Conservation (phyloP, 805 yeast genomes). For the Lachancea sp. region DNA sequence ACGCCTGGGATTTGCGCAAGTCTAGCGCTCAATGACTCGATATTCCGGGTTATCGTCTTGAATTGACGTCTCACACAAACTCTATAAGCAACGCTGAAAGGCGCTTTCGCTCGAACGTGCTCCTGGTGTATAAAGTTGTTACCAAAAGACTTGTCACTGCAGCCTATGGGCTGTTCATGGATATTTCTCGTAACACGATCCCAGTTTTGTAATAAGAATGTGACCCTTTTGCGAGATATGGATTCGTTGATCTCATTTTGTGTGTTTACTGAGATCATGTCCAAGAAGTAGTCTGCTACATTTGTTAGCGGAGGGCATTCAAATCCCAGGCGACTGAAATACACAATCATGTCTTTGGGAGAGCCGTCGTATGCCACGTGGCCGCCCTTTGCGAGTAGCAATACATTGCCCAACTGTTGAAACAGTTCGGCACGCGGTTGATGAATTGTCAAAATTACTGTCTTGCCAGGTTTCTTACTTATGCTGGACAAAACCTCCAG, state of each 20-base stretch:
- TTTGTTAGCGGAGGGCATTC: slow-evolving; percentile 56
- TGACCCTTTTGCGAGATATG: slow-evolving; percentile 38
- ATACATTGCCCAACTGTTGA: slow-evolving; percentile 58
- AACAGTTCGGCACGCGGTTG: slow-evolving; percentile 73
- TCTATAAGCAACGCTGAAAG: slow-evolving; percentile 29
- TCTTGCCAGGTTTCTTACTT: slow-evolving; percentile 49
- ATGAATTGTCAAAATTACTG: slow-evolving; percentile 72
- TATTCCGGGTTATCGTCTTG: slow-evolving; percentile 39
- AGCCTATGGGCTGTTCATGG: background rate
- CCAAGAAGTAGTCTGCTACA: slow-evolving; percentile 70
- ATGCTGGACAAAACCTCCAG: slow-evolving; percentile 52
- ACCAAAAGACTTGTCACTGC: slow-evolving; percentile 16
- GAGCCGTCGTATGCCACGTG: slow-evolving; percentile 61
- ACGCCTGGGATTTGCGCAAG: slow-evolving; percentile 57
- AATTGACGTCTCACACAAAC: slow-evolving; percentile 35
- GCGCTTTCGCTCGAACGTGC: slow-evolving; percentile 21
- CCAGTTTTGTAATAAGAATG: slow-evolving; percentile 38
- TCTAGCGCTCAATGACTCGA: slow-evolving; percentile 59
- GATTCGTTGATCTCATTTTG: slow-evolving; percentile 40
- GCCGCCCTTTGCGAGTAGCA: slow-evolving; percentile 70
- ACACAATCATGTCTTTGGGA: slow-evolving; percentile 38
- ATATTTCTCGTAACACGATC: slow-evolving; percentile 1
- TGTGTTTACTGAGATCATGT: slow-evolving; percentile 54
- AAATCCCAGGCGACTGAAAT: slow-evolving; percentile 46
- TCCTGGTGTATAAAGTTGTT: slow-evolving; percentile 10